phyloP scores from a whole-genome alignment of 306 rosid species.

The Trifolium repens region DNA sequence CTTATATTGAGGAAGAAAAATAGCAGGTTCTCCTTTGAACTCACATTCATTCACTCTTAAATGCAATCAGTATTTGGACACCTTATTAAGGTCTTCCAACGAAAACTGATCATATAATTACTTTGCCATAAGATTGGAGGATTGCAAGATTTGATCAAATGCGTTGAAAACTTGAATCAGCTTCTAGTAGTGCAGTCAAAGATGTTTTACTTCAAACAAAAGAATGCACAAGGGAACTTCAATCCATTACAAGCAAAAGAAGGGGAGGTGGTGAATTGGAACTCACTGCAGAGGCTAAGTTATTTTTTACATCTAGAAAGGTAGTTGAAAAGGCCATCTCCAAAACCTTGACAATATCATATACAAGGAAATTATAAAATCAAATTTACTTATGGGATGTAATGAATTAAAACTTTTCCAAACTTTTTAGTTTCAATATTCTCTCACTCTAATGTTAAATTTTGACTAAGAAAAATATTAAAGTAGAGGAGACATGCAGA shows the following conservation, averaged over 20 bases:
- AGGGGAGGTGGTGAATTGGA: constrained; percentile 20
- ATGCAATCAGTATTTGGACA: neutral
- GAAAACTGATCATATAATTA: neutral
- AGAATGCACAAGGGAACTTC: constrained; percentile 43
- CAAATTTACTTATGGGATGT: no score
- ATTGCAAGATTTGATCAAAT: constrained; percentile 35
- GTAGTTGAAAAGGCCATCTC: constrained; percentile 35
- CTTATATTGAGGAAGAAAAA: no score
- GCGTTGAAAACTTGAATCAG: constrained; percentile 32
- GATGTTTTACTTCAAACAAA: constrained; percentile 44
- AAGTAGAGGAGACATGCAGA: neutral
- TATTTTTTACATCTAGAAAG: constrained; percentile 40
- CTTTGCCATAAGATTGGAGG: neutral
- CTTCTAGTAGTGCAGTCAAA: constrained; percentile 37
- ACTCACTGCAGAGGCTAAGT: constrained; percentile 16
- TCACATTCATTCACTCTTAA: constrained; percentile 31
- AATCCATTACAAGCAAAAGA: constrained; percentile 37
- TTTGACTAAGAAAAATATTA: constrained; percentile 26
- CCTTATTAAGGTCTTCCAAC: neutral
- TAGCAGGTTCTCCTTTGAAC: no score
- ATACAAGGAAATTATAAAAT: neutral
- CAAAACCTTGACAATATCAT: constrained; percentile 12
- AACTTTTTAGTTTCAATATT: no score
- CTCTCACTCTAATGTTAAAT: neutral
- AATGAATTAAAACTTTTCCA: no score